Evolutionary conservation across 805 yeast genomes (phyloP), one percentile per base, ranked within the genome.

Genomic region (Suhomyces prunicola): DNA sequence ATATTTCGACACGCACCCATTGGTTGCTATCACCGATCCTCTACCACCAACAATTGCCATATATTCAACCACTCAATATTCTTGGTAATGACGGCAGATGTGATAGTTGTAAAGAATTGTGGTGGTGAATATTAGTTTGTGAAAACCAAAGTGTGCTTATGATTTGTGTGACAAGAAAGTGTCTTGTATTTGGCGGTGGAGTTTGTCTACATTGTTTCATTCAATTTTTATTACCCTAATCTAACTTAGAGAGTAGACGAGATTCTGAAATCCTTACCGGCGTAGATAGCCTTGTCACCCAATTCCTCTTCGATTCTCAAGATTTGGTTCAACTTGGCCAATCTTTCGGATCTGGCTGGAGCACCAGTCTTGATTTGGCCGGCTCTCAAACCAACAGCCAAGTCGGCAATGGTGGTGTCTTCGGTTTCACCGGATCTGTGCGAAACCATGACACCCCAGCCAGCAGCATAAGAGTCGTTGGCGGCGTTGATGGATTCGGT

Each of bases 381-480:
- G 64, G 96, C 69, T 87, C 97, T 90, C 77, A 93, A 85, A 84
- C 98, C 98, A 69, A 94, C 99, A 70, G 90, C 82, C 74, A 93
- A 85, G 80, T 93, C 98, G 72, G 99, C 98, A 77, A 93, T 93
- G 83, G 90, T 87, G 70, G 96, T 87, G 81, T 94, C 99, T 83
- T 94, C 99, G 65, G 97, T 92, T 85, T 93, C 99, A 82, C 99
- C 99, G 68, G 97, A 92, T 87, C 99, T 91, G 90, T 93, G 99
- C 71, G 97, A 92, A 69, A 94, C 98, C 97, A 93, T 92, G 73
- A 92, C 97, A 84, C 97, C 97, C 99, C 99, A 93, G 73, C 90
- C 90, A 61, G 97, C 97, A 62, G 85, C 86, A 81, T 85, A 92
- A 55, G 98, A 89, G 78, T 88, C 94, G 76, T 88, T 79, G 70